Base-by-base conservation (phyloP, 2,329 filamentous ascomycete genomes). In the Phaeosphaeriaceae sp. region DNA sequence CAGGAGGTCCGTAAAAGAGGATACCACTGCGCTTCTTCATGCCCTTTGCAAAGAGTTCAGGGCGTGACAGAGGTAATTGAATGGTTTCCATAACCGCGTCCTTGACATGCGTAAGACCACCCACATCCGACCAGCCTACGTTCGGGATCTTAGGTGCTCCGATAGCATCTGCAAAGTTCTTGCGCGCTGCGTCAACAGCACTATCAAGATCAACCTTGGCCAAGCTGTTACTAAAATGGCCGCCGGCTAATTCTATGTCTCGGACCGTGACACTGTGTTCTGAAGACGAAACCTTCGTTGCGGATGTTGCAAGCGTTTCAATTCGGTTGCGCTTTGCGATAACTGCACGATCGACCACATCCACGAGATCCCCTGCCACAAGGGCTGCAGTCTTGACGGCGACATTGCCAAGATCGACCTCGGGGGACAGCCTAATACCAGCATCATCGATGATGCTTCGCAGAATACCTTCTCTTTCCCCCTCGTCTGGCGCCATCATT, bases 21-120 rank as follows among this genome's bases (percentile, higher is more conserved):
- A 96, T 96, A 61, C 92, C 92, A 17, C 90, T 96, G 34, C 93
- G 87, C 78, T 97, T 97, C 82, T 97, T 97, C 88, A 97, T 94
- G 41, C 93, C 94, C 78, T 93, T 95, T 26, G 92, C 92, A 66
- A 97, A 97, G 1, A 97, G 82, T 72, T 97, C 94, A 1, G 93
- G 93, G 8, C 92, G 83, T 54, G 96, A 90, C 1, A 97, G 83
- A 0, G 93, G 94, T 29, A 97, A 81, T 71, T 97, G 93, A 45
- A 97, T 97, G 0, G 94, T 97, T 73, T 97, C 94, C 71, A 91
- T 90, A 44, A 97, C 88, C n/a, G 93, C 92, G 60, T 96, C 92
- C 77, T 97, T 97, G 71, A 97, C 92, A 63, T 96, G 92, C 23
- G 88, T 87, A 26, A 97, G 81, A 41, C 94, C 93, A 72, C 93